phyloP scores from a whole-genome alignment of 495 filamentous ascomycete genomes.

The Massariosphaeria phaeospora region DNA sequence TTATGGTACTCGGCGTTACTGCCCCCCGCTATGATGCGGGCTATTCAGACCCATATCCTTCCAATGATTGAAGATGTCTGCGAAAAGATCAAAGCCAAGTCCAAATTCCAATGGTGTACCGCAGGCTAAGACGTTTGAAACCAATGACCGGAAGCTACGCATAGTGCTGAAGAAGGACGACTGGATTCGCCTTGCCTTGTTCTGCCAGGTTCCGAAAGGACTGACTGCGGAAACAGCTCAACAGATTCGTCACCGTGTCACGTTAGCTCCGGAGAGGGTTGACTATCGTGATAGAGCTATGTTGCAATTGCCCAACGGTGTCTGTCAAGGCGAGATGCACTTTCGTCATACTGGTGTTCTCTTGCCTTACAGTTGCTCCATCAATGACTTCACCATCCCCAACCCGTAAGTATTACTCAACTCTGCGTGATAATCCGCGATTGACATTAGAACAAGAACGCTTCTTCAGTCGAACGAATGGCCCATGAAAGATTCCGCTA shows the following conservation, averaged over 20 bases:
- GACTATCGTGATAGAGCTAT: constrained; percentile 29
- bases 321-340: constrained; percentile 18
- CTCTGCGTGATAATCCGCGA: constrained; percentile 6
- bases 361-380: constrained; percentile 31
- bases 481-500: constrained; percentile 33
- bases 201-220: constrained; percentile 20
- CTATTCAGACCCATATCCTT: constrained; percentile 18
- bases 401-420: constrained; percentile 36
- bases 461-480: constrained; percentile 24
- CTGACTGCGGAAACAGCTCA: constrained; percentile 9
- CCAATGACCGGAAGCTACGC: constrained; percentile 5
- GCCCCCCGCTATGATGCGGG: background rate
- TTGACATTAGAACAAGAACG: constrained; percentile 23
- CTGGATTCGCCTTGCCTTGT: constrained; percentile 24
- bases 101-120: constrained; percentile 3
- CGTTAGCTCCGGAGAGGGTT: constrained; percentile 9
- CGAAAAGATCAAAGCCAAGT: constrained; percentile 29
- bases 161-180: constrained; percentile 24
- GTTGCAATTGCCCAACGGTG: constrained; percentile 9
- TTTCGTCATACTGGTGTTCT: constrained; percentile 36
- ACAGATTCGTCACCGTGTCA: constrained; percentile 12
- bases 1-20: constrained; percentile 43
- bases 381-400: constrained; percentile 24
- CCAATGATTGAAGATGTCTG: constrained; percentile 37
- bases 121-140: constrained; percentile 29